These are phyloP conservation scores for Pleurozium schreberi DNA, from an alignment of 225 moss, liverwort and hornwort genomes.

Conservation along the genomic window DNA sequence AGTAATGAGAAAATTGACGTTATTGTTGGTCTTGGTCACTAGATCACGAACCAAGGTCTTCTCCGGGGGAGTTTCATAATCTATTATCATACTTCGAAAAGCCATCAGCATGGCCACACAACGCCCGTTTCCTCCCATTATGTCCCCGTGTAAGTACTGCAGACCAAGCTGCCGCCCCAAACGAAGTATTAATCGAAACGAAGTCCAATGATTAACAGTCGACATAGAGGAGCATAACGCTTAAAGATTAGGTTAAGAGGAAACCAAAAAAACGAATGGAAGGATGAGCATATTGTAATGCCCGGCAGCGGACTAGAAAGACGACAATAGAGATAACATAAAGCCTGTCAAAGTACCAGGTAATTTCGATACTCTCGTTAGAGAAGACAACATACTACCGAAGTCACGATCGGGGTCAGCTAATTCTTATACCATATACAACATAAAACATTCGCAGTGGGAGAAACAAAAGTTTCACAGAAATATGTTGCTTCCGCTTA, in stretches of 20 bases:
- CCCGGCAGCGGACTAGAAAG: not conserved
- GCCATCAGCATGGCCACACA: conserved; percentile 88
- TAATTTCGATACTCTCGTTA: not conserved
- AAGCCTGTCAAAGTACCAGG: not conserved
- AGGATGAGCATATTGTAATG: not conserved
- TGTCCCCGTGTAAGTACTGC: conserved; percentile 69
- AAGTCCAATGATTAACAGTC: not conserved
- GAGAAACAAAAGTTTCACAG: not conserved
- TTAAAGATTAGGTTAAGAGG: not conserved
- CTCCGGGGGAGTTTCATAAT: conserved; percentile 73
- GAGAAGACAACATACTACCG: not conserved
- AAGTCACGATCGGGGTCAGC: not conserved
- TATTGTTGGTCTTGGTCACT: conserved; percentile 74
- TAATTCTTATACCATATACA: not conserved
- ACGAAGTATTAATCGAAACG: not conserved
- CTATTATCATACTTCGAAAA: conserved; percentile 70
- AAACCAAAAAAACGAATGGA: not conserved
- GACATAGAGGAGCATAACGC: not conserved
- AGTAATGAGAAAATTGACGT: conserved; percentile 80
- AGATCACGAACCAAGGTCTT: conserved; percentile 73
- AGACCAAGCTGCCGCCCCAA: conserved; percentile 51
- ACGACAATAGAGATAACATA: not conserved
- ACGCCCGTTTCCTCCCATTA: conserved; percentile 78
- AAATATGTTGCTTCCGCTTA: not conserved
- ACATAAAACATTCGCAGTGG: not conserved